Percentiles rank a stretch among this genome's conserved stretches.
Conservation (phyloP, 208 protist species). For the Acanthamoeba quina region DNA sequence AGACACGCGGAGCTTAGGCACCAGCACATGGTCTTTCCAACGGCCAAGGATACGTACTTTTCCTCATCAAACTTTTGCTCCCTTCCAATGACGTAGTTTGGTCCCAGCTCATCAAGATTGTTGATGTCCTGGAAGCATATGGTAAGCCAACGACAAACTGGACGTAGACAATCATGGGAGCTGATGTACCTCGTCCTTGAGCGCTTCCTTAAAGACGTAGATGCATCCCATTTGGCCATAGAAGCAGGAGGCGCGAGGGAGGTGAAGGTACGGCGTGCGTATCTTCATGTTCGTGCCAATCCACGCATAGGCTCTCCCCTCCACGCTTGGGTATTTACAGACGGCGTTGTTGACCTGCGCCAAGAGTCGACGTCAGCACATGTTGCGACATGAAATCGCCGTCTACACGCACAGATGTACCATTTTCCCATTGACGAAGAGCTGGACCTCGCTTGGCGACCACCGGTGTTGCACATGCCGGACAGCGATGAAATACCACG, state of each 20-base stretch:
- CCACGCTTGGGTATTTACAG: too few relatives aligned
- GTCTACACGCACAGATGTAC: neutral
- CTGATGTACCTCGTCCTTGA: constrained; percentile 36
- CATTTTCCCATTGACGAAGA: constrained; percentile 53
- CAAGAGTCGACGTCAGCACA: neutral
- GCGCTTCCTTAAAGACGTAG: constrained; percentile 52
- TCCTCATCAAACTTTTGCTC: constrained; percentile 30
- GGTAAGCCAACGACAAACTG: neutral
- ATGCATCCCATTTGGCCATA: constrained; percentile 59
- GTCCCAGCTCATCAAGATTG: neutral
- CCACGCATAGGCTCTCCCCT: too few relatives aligned
- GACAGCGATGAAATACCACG: constrained; percentile 30
- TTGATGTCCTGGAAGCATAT: constrained; percentile 16
- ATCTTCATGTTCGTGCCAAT: too few relatives aligned
- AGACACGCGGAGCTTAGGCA: neutral
- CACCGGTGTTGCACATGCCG: constrained; percentile 9
- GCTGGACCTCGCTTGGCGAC: constrained; percentile 37
- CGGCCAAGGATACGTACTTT: neutral
- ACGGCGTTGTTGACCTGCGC: neutral
- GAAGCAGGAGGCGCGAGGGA: constrained; percentile 6
- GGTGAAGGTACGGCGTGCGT: too few relatives aligned
- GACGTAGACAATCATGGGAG: neutral
- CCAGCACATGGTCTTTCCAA: neutral
- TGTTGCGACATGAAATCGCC: neutral
- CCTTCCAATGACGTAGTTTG: constrained; percentile 33